Base-by-base conservation (phyloP, 2,329 filamentous ascomycete species). In the Plectosphaerella sp. region DNA sequence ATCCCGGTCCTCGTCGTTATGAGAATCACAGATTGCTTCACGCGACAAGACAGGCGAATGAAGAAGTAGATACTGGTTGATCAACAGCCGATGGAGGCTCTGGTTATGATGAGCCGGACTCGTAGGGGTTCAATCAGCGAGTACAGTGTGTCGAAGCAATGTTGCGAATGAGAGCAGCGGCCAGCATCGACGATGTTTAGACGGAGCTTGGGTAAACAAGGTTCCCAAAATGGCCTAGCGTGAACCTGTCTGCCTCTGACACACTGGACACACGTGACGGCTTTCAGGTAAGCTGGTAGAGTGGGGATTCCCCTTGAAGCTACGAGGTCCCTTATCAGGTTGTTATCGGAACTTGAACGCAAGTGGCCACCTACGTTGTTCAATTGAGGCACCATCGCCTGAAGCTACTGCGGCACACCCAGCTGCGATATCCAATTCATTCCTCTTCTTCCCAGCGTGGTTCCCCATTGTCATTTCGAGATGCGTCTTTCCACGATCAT, bases 401-500 rank as follows among this genome's bases (percentile, higher is more conserved):
- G 41, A 43, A 41, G 15, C 14, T 41, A 41, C 37, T 16, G 37
- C 10, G 37, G 37, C 10, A 39, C 37, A n/a, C 10, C 7, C 37
- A 12, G 16, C 16, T n/a, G 41, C 28, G 28, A 9, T 14, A 41
- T 9, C 9, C 41, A 20, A 43, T 20, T n/a, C 8, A 33, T 33
- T 12, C 28, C 2, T 33, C 28, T 12, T 12, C 28, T 9, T 12
- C 28, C 28, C 28, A 33, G 28, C 28, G 28, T 9, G 28, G 4
- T 33, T 12, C 2, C 28, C 28, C 28, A 33, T 33, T 33, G 28
- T 12, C 28, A 24, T n/a, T 52, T 59, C 70, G 84, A 71, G 60
- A 93, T 93, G 89, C 86, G 82, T 72, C 72, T 88, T 53, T 76
- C 80, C 60, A 69, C 83, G 55, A 70, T 91, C 61, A 72, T 88